Evolutionary conservation across 2,329 filamentous ascomycete species (phyloP).

Genomic region (Penicillium sp.): DNA sequence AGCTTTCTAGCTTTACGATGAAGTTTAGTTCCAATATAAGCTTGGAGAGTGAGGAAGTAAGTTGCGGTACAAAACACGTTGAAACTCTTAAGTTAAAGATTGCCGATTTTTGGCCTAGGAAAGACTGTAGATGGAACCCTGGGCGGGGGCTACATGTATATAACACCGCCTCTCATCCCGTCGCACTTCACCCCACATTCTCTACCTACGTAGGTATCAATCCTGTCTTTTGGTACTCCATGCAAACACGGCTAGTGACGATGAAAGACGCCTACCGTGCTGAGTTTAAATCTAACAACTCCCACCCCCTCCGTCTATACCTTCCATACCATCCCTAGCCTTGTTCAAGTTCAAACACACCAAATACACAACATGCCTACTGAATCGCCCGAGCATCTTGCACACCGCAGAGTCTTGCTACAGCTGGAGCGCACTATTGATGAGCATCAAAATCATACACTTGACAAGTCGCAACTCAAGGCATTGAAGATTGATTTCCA

Average conservation of each 20-base stretch:
- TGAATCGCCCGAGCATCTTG: not conserved
- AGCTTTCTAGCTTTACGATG: not conserved
- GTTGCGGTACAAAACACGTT: not conserved
- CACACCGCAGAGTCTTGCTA: not conserved
- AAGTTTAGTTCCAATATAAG: not conserved
- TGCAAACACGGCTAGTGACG: too few relatives aligned
- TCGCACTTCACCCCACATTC: too few relatives aligned
- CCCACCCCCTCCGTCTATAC: not conserved
- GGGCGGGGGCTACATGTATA: too few relatives aligned
- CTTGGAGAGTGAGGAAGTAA: too few relatives aligned
- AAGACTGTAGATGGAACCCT: too few relatives aligned
- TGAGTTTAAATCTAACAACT: not conserved
- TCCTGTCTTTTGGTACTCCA: too few relatives aligned
- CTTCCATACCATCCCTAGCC: not conserved
- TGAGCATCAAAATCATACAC: too few relatives aligned
- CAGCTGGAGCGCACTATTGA: not conserved
- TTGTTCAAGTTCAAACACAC: not conserved
- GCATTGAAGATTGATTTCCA: not conserved
- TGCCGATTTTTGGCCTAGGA: not conserved
- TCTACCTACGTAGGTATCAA: too few relatives aligned
- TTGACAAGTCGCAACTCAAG: not conserved
- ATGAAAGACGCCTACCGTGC: too few relatives aligned
- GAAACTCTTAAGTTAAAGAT: too few relatives aligned
- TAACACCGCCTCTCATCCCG: too few relatives aligned
- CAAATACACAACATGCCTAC: not conserved